phyloP scores from a whole-genome alignment of 2,329 filamentous ascomycete species.

The Sphaerulina musiva region DNA sequence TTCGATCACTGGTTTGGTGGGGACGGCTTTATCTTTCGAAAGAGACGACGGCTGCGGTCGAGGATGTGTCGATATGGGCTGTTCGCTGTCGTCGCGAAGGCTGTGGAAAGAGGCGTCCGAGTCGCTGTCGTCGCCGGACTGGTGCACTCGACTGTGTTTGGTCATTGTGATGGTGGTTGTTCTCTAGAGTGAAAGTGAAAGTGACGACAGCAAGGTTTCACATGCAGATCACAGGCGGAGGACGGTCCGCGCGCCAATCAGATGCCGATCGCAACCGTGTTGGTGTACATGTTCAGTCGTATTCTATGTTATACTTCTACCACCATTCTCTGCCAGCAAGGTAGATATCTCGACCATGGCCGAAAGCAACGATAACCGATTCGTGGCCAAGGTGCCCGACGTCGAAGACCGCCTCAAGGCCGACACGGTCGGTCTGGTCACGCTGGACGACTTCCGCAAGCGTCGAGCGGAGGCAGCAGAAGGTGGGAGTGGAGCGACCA shows the following conservation, averaged over 20 bases:
- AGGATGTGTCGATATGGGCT: constrained; percentile 4
- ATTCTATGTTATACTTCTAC: no score
- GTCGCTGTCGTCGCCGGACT: constrained; percentile 16
- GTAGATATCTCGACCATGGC: constrained; percentile 12
- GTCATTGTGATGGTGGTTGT: constrained; percentile 6
- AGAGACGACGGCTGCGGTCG: constrained; percentile 11
- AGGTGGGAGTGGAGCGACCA: constrained; percentile 49
- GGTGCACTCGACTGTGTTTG: constrained; percentile 6
- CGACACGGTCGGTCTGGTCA: constrained; percentile 83
- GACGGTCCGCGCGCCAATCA: no score
- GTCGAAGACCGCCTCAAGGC: constrained; percentile 77
- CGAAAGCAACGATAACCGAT: constrained; percentile 43
- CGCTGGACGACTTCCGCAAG: constrained; percentile 91
- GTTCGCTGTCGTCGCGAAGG: constrained; percentile 24
- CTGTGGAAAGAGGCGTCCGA: constrained; percentile 33
- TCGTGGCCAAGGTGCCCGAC: constrained; percentile 67
- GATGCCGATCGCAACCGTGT: no score
- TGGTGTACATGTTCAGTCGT: no score
- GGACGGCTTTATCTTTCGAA: constrained; percentile 5
- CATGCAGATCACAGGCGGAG: no score
- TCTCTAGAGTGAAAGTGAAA: background rate
- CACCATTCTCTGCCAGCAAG: no score
- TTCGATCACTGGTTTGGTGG: constrained; percentile 14
- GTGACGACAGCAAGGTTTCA: constrained; percentile 1
- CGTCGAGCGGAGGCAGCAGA: constrained; percentile 82